These are phyloP conservation scores for Carpediemonas membranifera DNA, from an alignment of 78 protist genomes.

Conservation along the genomic window DNA sequence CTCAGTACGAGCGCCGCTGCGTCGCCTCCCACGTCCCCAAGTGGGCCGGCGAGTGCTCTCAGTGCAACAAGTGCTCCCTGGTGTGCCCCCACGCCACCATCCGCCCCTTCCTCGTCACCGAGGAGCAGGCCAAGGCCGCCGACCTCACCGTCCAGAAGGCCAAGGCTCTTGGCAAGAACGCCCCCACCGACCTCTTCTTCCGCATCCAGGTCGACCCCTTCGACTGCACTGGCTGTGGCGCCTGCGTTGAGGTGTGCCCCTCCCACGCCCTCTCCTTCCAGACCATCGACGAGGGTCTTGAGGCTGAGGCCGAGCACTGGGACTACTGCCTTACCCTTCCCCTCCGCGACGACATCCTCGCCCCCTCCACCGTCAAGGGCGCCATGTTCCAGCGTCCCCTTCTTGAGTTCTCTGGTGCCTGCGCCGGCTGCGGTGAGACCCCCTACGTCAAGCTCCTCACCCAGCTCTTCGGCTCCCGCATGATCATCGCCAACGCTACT, in stretches of 20 bases:
- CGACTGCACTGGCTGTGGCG: slow-evolving; percentile 62
- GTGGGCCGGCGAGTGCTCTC: slow-evolving; percentile 46
- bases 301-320: slow-evolving; percentile 33
- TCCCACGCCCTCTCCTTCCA: slow-evolving; percentile 32
- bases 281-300: slow-evolving; percentile 14
- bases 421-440: slow-evolving; percentile 27
- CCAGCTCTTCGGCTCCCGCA: background rate
- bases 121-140: slow-evolving; percentile 19
- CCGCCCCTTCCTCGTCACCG: slow-evolving; percentile 44
- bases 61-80: slow-evolving; percentile 52
- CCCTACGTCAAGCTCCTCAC: too few relatives aligned
- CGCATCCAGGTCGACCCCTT: slow-evolving; percentile 41
- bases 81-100: slow-evolving; percentile 63
- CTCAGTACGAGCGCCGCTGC: too few relatives aligned
- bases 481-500: too few relatives aligned
- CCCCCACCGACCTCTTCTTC: slow-evolving; percentile 4
- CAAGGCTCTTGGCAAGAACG: background rate
- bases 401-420: too few relatives aligned
- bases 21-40: slow-evolving; percentile 36
- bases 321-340: slow-evolving; percentile 26
- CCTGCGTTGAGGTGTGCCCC: slow-evolving; percentile 47
- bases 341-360: slow-evolving; percentile 22
- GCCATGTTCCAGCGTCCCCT: slow-evolving; percentile 49
- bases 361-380: slow-evolving; percentile 29
- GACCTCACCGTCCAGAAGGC: slow-evolving; percentile 23